Conservation (phyloP, 1,139 yeast genomes). For the Candida glucosophila region DNA sequence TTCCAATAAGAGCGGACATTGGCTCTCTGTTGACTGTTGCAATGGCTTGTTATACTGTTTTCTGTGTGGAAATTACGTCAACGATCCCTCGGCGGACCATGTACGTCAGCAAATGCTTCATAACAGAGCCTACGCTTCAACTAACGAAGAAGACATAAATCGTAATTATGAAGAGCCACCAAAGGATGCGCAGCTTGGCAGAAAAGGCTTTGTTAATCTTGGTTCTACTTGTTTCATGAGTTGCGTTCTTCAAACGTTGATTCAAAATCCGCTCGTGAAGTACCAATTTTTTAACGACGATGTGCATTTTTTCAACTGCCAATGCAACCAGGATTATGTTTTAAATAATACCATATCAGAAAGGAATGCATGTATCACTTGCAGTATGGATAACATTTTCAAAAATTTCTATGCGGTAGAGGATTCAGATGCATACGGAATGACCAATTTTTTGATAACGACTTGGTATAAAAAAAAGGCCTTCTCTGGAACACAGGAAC, state of each 20-base stretch:
- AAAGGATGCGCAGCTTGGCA: slow-evolving; percentile 58
- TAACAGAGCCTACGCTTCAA: slow-evolving; percentile 1
- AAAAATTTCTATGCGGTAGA: slow-evolving; percentile 51
- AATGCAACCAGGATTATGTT: slow-evolving; percentile 11
- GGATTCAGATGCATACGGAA: slow-evolving; percentile 60
- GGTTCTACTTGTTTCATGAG: slow-evolving; percentile 98
- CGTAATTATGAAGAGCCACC: slow-evolving; percentile 38
- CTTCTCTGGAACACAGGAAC: slow-evolving; percentile 91
- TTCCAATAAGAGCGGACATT: slow-evolving; percentile 54
- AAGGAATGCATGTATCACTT: slow-evolving; percentile 59
- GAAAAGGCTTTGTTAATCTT: slow-evolving; percentile 83
- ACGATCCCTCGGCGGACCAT: slow-evolving; percentile 48
- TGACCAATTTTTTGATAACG: slow-evolving; percentile 62
- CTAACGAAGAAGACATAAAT: slow-evolving; percentile 8
- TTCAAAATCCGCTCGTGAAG: slow-evolving; percentile 83
- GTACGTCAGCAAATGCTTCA: slow-evolving; percentile 29
- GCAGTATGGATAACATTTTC: slow-evolving; percentile 75
- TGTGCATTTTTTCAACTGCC: slow-evolving; percentile 35
- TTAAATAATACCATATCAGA: slow-evolving; percentile 21
- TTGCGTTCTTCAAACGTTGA: slow-evolving; percentile 72
- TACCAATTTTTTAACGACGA: slow-evolving; percentile 70
- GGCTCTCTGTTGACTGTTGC: slow-evolving; percentile 59
- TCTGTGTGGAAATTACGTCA: slow-evolving; percentile 65
- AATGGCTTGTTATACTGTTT: slow-evolving; percentile 66
- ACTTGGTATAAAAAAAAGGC: slow-evolving; percentile 80